Base-by-base conservation (phyloP, 2,329 filamentous ascomycete species). In the Beauveria sp. region DNA sequence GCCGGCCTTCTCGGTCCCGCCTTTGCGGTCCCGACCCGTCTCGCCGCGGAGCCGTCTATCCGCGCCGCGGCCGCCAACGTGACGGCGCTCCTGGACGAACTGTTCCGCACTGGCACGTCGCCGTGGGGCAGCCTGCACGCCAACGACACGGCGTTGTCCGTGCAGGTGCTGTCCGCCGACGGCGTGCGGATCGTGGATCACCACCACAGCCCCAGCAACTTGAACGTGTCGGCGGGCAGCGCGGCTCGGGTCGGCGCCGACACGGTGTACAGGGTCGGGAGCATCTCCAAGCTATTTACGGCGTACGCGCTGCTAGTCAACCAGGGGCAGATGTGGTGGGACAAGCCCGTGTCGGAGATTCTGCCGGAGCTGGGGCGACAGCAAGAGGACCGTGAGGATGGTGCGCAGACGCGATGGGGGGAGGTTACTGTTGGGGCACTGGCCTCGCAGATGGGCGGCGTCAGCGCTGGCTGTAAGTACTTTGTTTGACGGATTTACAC, bases 401-500 rank as follows among this genome's bases (percentile, higher is more conserved):
- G 30, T 56, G 18, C 41, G 46, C 52, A 28, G 65, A 12, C 57
- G 61, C 5, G 41, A 20, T 66, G 65, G 65, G 63, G 64, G 12
- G 55, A 56, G 22, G 63, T 64, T 2, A 67, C 65, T 10, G 30
- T 67, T 12, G 63, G 63, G 14, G 61, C 61, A 24, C 51, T 66
- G 9, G 65, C 65, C 16, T 64, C 64, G 16, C 66, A 67, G 40
- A 26, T 41, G 6, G 47, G 63, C 44, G 64, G 66, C 65, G 58
- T 12, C 48, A 58, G 24, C 26, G 14, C 20, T 48, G 59, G 20
- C 66, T 44, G 41, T 44, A 44, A 44, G 41, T 41, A 16, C 18
- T 41, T 18, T 41, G 0, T 30, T 30, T 30, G 9, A 9, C 28
- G 9, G 28, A 30, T 30, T 30, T 30, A 10, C 28, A 10, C 28